phyloP scores from a whole-genome alignment of 2,329 filamentous ascomycete genomes.

The Colletotrichum sp. region DNA sequence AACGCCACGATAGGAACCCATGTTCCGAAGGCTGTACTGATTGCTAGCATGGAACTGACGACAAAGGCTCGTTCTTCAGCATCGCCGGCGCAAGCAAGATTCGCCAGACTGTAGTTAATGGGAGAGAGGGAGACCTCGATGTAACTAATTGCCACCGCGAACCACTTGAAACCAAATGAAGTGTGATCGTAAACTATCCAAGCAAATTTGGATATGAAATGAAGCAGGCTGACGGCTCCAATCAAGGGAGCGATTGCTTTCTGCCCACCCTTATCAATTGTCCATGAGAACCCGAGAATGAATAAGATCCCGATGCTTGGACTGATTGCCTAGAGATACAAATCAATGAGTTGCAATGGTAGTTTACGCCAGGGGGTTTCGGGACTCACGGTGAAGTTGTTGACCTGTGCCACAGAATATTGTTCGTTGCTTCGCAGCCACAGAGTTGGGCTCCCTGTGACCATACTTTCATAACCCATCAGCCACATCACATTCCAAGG shows the following conservation, averaged over 20 bases:
- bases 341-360: neutral
- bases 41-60: slow-evolving; percentile 44
- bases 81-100: slow-evolving; percentile 39
- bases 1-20: slow-evolving; percentile 37
- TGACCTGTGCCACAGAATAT: slow-evolving; percentile 13
- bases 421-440: slow-evolving; percentile 13
- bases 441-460: slow-evolving; percentile 6
- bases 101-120: slow-evolving; percentile 36
- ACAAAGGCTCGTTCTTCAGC: slow-evolving; percentile 46
- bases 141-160: slow-evolving; percentile 9
- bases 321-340: neutral
- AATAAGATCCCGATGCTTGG: slow-evolving; percentile 16
- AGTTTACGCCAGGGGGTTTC: neutral
- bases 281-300: slow-evolving; percentile 6
- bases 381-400: slow-evolving; percentile 12
- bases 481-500: slow-evolving; percentile 19
- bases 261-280: neutral
- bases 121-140: slow-evolving; percentile 15
- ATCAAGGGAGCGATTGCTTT: slow-evolving; percentile 2
- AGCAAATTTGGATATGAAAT: neutral
- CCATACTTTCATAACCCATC: slow-evolving; percentile 10
- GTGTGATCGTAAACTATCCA: neutral
- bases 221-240: neutral
- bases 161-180: slow-evolving; percentile 13
- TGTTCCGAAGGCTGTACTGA: slow-evolving; percentile 40